Percentiles rank a stretch among this genome's conserved stretches.
Conservation (phyloP, 2,329 filamentous ascomycete species). For the Fusarium irregulare region DNA sequence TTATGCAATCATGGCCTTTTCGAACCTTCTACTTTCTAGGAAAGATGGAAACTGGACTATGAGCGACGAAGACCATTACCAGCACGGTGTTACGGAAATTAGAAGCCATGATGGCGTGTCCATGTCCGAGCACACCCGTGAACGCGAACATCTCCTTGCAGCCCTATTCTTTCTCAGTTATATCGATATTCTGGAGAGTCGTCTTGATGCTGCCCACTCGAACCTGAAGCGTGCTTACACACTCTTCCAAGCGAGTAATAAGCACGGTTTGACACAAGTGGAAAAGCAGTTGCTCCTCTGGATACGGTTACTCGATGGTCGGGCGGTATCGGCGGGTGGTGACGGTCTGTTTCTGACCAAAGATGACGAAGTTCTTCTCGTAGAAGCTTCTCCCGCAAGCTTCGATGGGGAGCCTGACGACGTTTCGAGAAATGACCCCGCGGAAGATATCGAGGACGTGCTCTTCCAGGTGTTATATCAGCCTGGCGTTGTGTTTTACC, state of each 20-base stretch:
- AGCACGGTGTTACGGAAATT: slow-evolving; percentile 52
- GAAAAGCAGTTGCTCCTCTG: slow-evolving; percentile 64
- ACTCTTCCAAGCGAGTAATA: slow-evolving; percentile 57
- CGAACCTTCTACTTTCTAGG: slow-evolving; percentile 57
- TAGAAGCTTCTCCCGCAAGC: slow-evolving; percentile 56
- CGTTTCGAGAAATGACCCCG: slow-evolving; percentile 32
- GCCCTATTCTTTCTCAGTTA: slow-evolving; percentile 66
- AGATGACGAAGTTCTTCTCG: slow-evolving; percentile 59
- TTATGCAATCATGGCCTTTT: slow-evolving; percentile 63
- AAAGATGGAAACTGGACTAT: slow-evolving; percentile 48
- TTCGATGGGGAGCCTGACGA: slow-evolving; percentile 49
- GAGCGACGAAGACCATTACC: slow-evolving; percentile 53
- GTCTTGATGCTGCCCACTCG: slow-evolving; percentile 59
- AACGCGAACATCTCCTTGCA: slow-evolving; percentile 59
- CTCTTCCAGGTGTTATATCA: slow-evolving; percentile 66
- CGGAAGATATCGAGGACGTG: slow-evolving; percentile 60
- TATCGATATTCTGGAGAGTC: slow-evolving; percentile 60
- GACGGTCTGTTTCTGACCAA: slow-evolving; percentile 64
- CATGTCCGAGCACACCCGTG: slow-evolving; percentile 46
- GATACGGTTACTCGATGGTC: slow-evolving; percentile 66
- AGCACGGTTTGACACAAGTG: slow-evolving; percentile 50
- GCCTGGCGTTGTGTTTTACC: slow-evolving; percentile 67
- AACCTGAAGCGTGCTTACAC: slow-evolving; percentile 62
- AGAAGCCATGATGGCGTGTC: slow-evolving; percentile 36
- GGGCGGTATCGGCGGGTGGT: slow-evolving; percentile 66